Conservation (phyloP, 2,329 filamentous ascomycete species). For the Colletotrichum sublineola region DNA sequence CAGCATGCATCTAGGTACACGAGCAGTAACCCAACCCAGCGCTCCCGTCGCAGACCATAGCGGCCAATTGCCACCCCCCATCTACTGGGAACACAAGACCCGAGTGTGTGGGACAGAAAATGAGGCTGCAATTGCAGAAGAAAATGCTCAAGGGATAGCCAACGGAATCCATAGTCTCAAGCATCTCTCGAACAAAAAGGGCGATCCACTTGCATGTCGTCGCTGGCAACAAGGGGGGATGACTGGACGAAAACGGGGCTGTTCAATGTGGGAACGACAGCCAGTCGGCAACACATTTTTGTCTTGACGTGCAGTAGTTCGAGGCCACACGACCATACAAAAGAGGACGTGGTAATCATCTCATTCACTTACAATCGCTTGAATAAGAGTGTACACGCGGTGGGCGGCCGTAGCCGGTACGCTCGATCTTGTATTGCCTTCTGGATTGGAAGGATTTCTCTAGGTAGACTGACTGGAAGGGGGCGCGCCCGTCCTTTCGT, state of each 20-base stretch:
- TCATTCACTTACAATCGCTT: not conserved
- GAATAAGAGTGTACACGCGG: not conserved
- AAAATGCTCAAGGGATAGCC: constrained; percentile 16
- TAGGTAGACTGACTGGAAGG: constrained; percentile 5
- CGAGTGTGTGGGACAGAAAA: constrained; percentile 11
- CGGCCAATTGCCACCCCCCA: not conserved
- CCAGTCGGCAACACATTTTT: constrained; percentile 20
- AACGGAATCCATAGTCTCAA: constrained; percentile 9
- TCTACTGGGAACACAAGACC: not conserved
- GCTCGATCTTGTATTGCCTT: not conserved
- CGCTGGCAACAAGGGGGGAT: constrained; percentile 12
- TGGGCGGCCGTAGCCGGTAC: not conserved
- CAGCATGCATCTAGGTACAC: not conserved
- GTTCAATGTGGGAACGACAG: constrained; percentile 14
- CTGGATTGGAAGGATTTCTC: not conserved
- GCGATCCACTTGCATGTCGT: constrained; percentile 4
- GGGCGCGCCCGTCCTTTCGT: not conserved
- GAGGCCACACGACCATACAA: constrained; percentile 4
- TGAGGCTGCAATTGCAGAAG: constrained; percentile 22
- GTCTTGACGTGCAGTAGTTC: constrained; percentile 27
- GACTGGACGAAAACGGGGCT: constrained; percentile 33
- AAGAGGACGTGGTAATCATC: not conserved
- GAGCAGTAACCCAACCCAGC: not conserved
- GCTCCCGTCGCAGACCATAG: not conserved
- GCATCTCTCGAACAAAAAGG: not conserved